Percentiles rank a stretch among this genome's conserved stretches.
Evolutionary conservation across 805 yeast species (phyloP).

Genomic region (Teunomyces barrocoloradensis): DNA sequence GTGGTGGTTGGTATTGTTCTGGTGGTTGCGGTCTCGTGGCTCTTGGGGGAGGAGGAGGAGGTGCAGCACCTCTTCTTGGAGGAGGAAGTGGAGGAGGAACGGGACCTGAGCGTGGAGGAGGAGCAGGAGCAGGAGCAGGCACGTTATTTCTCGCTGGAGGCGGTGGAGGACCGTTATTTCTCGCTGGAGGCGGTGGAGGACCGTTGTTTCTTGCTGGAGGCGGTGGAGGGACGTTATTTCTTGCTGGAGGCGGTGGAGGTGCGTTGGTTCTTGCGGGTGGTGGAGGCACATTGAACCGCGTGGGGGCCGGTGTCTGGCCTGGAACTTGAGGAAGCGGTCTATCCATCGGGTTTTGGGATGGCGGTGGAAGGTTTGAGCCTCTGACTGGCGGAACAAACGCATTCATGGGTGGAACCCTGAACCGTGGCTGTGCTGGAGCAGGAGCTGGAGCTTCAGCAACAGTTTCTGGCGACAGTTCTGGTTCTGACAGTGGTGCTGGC

Average conservation of each 20-base stretch:
- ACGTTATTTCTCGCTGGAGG: conserved; percentile 20
- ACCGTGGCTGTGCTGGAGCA: conserved; percentile 20
- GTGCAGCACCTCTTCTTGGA: conserved; percentile 12
- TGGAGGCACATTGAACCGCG: conserved; percentile 4
- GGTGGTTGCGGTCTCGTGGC: conserved; percentile 16
- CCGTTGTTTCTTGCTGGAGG: conserved; percentile 7
- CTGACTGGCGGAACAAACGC: conserved; percentile 29
- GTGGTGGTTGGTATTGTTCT: conserved; percentile 5
- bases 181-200: conserved; percentile 19
- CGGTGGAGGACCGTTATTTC: conserved; percentile 16
- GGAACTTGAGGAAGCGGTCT: conserved; percentile 20
- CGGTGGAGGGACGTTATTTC: conserved; percentile 10
- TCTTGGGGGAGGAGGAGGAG: conserved; percentile 14
- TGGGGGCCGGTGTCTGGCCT: neutral
- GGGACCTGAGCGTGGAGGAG: conserved; percentile 21
- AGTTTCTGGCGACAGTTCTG: conserved; percentile 10
- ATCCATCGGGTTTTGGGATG: conserved; percentile 13
- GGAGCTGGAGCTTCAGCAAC: too few relatives aligned
- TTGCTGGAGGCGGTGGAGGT: conserved; percentile 13
- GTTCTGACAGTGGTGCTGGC: conserved; percentile 11
- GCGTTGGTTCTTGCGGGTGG: conserved; percentile 14
- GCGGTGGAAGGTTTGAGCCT: conserved; percentile 18
- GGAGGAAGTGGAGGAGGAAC: conserved; percentile 28
- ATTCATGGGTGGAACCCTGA: conserved; percentile 37
- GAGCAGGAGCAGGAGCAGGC: conserved; percentile 28